Percentiles rank a stretch among this genome's conserved stretches.
Evolutionary conservation across 2,329 filamentous ascomycete species (phyloP).

Genomic region (Sporothrix luriei): DNA sequence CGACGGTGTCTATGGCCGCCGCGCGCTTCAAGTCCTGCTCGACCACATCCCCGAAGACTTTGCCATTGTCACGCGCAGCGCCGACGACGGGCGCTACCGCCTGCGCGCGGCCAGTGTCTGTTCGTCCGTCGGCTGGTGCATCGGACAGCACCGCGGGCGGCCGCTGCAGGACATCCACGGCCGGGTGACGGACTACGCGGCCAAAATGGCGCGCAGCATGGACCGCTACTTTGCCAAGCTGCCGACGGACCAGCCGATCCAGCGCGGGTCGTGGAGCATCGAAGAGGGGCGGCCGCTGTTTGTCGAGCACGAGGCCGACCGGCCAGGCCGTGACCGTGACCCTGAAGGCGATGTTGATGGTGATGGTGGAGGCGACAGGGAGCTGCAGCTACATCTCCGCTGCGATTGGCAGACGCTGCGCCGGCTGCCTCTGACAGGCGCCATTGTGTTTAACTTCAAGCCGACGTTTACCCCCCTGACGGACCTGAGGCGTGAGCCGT

Average conservation of each 20-base stretch:
- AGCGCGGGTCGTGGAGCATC: conserved; percentile 81
- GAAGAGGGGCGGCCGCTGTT: conserved; percentile 76
- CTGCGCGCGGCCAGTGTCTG: conserved; percentile 78
- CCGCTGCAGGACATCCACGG: conserved; percentile 71
- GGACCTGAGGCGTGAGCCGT: conserved; percentile 71
- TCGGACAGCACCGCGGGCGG: conserved; percentile 72
- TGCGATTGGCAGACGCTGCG: conserved; percentile 90
- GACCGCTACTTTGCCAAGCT: conserved; percentile 75
- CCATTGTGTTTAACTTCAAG: conserved; percentile 85
- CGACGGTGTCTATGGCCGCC: conserved; percentile 46
- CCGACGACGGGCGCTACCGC: conserved; percentile 69
- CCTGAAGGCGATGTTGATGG: conserved; percentile 32
- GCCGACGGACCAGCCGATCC: conserved; percentile 72
- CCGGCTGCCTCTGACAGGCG: conserved; percentile 73
- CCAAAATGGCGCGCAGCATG: conserved; percentile 87
- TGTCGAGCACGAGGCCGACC: conserved; percentile 50
- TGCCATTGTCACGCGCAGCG: conserved; percentile 71
- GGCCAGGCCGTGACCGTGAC: conserved; percentile 50
- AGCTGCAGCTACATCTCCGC: conserved; percentile 63
- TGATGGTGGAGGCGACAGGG: conserved; percentile 38
- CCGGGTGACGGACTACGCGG: conserved; percentile 78
- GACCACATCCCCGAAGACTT: conserved; percentile 86
- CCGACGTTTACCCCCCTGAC: conserved; percentile 75
- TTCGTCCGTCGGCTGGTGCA: conserved; percentile 78
- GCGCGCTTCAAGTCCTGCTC: conserved; percentile 70